phyloP scores from a whole-genome alignment of 768 basidiomycete genomes.

The Lentinula lateritia region DNA sequence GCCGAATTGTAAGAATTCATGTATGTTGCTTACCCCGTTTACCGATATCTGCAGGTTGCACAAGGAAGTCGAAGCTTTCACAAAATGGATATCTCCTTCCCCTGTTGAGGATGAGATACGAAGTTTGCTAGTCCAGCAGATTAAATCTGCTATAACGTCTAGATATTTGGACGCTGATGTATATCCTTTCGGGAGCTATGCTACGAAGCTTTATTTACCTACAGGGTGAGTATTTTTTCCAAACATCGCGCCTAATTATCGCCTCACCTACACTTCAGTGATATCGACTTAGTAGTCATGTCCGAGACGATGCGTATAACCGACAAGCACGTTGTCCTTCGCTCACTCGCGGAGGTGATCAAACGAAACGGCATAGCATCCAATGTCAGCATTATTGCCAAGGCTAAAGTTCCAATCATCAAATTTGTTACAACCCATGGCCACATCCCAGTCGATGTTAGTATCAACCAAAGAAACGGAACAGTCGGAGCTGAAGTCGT shows the following conservation, averaged over 20 bases:
- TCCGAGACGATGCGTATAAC: constrained; percentile 69
- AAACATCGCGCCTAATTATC: neutral
- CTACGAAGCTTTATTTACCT: constrained; percentile 91
- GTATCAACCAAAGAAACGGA: constrained; percentile 1
- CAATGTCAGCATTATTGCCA: constrained; percentile 83
- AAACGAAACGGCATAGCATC: constrained; percentile 69
- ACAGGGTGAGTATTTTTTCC: constrained; percentile 57
- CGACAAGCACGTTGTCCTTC: constrained; percentile 65
- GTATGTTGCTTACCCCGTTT: neutral
- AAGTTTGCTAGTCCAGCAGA: constrained; percentile 61
- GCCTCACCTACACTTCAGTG: constrained; percentile 42
- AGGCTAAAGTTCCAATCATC: constrained; percentile 94
- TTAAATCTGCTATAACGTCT: constrained; percentile 58
- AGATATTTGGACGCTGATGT: constrained; percentile 78
- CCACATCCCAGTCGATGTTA: constrained; percentile 16
- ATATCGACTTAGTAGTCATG: constrained; percentile 92
- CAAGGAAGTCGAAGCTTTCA: constrained; percentile 79
- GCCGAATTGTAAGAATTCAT: constrained; percentile 68
- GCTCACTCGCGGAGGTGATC: constrained; percentile 72
- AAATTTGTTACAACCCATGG: constrained; percentile 69
- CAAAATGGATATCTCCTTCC: constrained; percentile 83
- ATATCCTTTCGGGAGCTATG: constrained; percentile 86
- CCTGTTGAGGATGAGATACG: constrained; percentile 83
- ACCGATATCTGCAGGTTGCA: constrained; percentile 56
- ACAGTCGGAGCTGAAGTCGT: neutral